Base-by-base conservation (phyloP, 78 protist genomes). In the Dictyostelium intermedium region DNA sequence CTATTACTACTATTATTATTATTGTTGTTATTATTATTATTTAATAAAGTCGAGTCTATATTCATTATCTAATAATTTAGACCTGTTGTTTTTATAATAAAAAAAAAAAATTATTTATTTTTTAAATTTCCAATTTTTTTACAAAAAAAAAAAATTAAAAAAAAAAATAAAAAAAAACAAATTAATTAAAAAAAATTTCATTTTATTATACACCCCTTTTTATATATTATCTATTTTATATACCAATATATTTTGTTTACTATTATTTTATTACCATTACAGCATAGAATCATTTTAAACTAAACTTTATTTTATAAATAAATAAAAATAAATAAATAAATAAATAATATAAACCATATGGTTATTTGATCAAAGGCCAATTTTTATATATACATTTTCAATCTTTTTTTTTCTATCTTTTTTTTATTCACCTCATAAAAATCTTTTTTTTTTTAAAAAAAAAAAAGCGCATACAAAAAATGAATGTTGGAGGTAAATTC, bases 401-500 rank as follows among this genome's bases (percentile, higher is more conserved):
- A n/a, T 11, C 30, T 37, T 74, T 27, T 74, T 74, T 74, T 30
- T 69, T 56, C 20, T 50, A 10, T 50, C 61, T 50, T 56, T 56
- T 20, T 50, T 13, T 50, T 50, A 16, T 50, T 50, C 53, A 45
- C 53, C 53, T 9, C 43, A 56, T 56, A 56, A 56, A 56, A 56
- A 56, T 56, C 66, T 20, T 56, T 56, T 56, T 56, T 20, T 20
- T n/a, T n/a, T n/a, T n/a, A n/a, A n/a, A n/a, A n/a, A n/a, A 5
- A 50, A 10, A 56, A 16, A 56, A 56, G 6, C 66, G 66, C 61
- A 50, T 6, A 37, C 1, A 76, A 20, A 85, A 35, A 23, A 89
- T 89, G 93, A 78, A 69, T 77, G 74, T 73, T 34, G 85, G 85
- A 6, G 87, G 87, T 30, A 85, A 84, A 72, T 47, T 82, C 66